Conservation (phyloP, 164 flowering plant species). For the Vitis cinerea region DNA sequence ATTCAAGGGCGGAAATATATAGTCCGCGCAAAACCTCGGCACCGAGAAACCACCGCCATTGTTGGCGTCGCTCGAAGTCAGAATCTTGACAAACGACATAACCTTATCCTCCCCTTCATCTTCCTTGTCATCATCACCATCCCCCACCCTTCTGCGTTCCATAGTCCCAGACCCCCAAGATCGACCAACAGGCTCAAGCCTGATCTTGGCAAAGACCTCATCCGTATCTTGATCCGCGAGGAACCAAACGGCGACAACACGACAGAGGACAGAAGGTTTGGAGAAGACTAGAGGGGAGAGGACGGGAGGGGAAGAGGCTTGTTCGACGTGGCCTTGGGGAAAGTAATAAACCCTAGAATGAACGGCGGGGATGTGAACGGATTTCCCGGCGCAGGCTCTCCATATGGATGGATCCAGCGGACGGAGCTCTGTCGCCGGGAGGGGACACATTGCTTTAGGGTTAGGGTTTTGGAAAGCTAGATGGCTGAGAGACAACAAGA, state of each 20-base stretch:
- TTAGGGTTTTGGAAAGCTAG: slow-evolving; percentile 10
- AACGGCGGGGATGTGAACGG: slow-evolving; percentile 42
- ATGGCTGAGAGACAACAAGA: not conserved
- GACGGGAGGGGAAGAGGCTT: slow-evolving; percentile 18
- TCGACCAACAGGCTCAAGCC: slow-evolving; percentile 29
- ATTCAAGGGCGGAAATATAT: slow-evolving; percentile 63
- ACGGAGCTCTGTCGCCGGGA: slow-evolving; percentile 11
- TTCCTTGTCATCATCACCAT: not conserved
- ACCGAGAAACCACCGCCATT: slow-evolving; percentile 94
- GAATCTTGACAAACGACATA: slow-evolving; percentile 51
- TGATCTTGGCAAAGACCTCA: slow-evolving; percentile 46
- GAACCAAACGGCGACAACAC: slow-evolving; percentile 32
- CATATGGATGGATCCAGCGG: slow-evolving; percentile 50
- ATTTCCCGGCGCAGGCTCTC: slow-evolving; percentile 65
- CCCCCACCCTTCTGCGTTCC: not conserved
- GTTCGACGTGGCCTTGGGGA: slow-evolving; percentile 77
- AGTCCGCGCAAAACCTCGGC: slow-evolving; percentile 77
- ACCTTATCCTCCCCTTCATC: slow-evolving; percentile 17
- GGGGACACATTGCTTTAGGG: slow-evolving; percentile 12
- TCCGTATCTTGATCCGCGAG: slow-evolving; percentile 53
- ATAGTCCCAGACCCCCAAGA: not conserved
- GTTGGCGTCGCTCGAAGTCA: slow-evolving; percentile 80
- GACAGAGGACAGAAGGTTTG: slow-evolving; percentile 33
- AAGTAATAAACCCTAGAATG: slow-evolving; percentile 72
- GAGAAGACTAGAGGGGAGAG: slow-evolving; percentile 18